Percentiles rank a stretch among this genome's conserved stretches.
Conservation (phyloP, 2,329 filamentous ascomycete genomes). For the Botrytis fabae region DNA sequence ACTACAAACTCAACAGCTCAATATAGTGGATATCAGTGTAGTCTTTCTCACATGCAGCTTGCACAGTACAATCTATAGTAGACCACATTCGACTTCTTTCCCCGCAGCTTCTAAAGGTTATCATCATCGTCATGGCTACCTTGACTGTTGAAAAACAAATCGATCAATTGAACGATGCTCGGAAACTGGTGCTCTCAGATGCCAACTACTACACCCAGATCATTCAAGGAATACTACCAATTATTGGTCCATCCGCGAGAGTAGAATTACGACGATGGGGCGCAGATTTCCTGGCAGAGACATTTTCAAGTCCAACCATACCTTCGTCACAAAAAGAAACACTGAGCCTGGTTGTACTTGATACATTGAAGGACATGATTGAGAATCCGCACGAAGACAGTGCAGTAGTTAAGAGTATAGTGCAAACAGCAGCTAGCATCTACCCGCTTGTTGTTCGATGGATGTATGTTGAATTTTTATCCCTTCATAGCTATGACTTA, state of each 20-base stretch:
- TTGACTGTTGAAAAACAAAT: constrained; percentile 73
- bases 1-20: constrained; percentile 7
- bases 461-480: constrained; percentile 68
- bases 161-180: constrained; percentile 84
- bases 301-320: constrained; percentile 89
- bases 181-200: constrained; percentile 84
- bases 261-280: constrained; percentile 93
- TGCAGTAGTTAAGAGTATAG: constrained; percentile 78
- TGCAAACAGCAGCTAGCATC: constrained; percentile 87
- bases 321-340: constrained; percentile 76
- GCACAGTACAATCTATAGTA: constrained; percentile 30
- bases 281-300: constrained; percentile 91
- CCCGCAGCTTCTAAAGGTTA: constrained; percentile 20
- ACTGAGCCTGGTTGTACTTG: constrained; percentile 73
- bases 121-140: constrained; percentile 49
- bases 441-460: constrained; percentile 90
- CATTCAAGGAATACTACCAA: constrained; percentile 87
- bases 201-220: constrained; percentile 88
- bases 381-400: constrained; percentile 74
- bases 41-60: constrained; percentile 31
- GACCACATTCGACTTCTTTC: constrained; percentile 28
- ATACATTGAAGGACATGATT: constrained; percentile 70
- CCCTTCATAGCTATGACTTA: constrained; percentile 20
- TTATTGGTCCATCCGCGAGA: constrained; percentile 72
- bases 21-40: constrained; percentile 21